A percentile compares a stretch with the other conserved stretches of the same genome.
Conservation (phyloP, 108 stramenopile genomes). For the Nitzschia sp. region DNA sequence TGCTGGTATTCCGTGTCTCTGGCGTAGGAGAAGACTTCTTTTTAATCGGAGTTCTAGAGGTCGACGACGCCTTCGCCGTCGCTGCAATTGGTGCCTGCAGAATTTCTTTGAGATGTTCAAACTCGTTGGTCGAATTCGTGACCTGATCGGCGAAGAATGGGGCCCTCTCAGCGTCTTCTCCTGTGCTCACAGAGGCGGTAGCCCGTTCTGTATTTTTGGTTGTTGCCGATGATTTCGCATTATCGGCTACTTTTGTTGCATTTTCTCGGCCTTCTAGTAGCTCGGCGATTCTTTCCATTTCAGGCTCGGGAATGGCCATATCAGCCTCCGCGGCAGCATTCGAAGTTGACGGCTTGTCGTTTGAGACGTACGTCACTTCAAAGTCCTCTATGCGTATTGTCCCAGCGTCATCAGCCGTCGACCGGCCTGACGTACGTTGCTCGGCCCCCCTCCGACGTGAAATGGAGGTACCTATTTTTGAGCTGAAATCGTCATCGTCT, state of each 20-base stretch:
- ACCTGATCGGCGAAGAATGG: background rate
- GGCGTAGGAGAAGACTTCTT: too few relatives aligned
- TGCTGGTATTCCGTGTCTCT: too few relatives aligned
- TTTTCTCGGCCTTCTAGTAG: too few relatives aligned
- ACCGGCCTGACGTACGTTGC: background rate
- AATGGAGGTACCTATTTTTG: background rate
- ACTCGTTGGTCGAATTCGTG: too few relatives aligned
- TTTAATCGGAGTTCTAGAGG: too few relatives aligned
- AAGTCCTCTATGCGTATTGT: background rate
- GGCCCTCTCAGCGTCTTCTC: background rate
- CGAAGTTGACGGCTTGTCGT: background rate
- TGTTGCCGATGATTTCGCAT: too few relatives aligned
- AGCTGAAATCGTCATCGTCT: background rate
- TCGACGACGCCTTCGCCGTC: too few relatives aligned
- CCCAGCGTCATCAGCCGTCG: background rate
- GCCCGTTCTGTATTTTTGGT: background rate
- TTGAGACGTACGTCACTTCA: background rate
- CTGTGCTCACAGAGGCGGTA: background rate
- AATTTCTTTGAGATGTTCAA: too few relatives aligned
- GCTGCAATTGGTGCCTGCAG: too few relatives aligned
- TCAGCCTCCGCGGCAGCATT: background rate
- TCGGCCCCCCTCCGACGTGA: too few relatives aligned
- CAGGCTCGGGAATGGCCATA: background rate
- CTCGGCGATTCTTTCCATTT: too few relatives aligned
- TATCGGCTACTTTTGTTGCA: too few relatives aligned